Evolutionary conservation across 1,284 basidiomycete genomes (phyloP), one percentile per base, ranked within the genome.

Genomic region (Marasmius oreades): DNA sequence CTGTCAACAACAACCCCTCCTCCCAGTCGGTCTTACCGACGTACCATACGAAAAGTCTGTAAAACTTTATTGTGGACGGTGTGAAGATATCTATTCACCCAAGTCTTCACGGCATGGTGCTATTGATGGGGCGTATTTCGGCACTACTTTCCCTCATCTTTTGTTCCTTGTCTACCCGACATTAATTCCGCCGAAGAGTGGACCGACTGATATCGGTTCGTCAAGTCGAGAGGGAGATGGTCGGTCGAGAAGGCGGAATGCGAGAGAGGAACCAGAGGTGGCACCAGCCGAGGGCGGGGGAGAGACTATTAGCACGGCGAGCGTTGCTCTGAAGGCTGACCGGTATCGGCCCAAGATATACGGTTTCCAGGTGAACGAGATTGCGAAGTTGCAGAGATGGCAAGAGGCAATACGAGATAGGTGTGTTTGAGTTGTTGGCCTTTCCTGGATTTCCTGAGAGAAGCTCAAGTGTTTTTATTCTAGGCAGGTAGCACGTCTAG

Each of bases 71-170:
- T 98, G 95, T 70, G 93, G 93, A 2, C 87, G 94, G 37, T 98
- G 95, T 73, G 95, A 98, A 75, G 95, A 98, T 71, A 87, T 98
- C 61, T 97, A 98, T 73, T 93, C 90, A 0, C 95, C 95, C 45
- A 98, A 98, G 71, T 93, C 90, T 2, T 94, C 93, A 10, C 83
- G 95, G 37, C 95, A 98, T 71, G 94, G 95, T 46, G 90, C 89
- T 33, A 97, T 97, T 67, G 95, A 98, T 70, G 95, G 95, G 28
- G 95, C 95, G 2, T 98, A 95, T 74, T 98, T 98, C 66, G 95
- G 95, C 58, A 95, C 93, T 0, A 96, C 93, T 0, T 98, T 98
- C 76, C 93, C 94, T 0, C 95, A 97, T 70, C 88, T 98, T 63
- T 78, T 98, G 46, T 95, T 95, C 76, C 92, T 98, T 77, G 93